Base-by-base conservation (phyloP, 1,284 basidiomycete species). In the Ganoderma lucidum region DNA sequence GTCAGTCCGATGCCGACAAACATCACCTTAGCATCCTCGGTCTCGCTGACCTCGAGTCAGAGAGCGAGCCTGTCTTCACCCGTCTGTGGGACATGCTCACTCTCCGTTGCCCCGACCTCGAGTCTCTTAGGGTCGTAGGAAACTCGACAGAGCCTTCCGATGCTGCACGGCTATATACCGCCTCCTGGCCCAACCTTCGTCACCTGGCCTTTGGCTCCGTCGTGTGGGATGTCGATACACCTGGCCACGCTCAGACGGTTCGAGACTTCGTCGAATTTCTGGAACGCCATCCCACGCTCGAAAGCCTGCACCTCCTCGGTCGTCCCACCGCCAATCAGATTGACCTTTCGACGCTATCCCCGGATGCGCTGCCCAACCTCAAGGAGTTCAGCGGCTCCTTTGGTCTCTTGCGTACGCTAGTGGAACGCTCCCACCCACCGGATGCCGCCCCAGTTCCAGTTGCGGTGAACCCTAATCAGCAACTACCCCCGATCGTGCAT, bases 31-130 rank as follows among this genome's bases (percentile, higher is more conserved):
- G 44, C 68, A 61, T 73, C 56, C 62, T 70, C 66, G 66, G 53
- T 37, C 60, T 66, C 55, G 64, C 63, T 72, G 65, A 72, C 62
- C 30, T 53, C 60, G 65, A 48, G 63, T 41, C 71, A 83, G 82
- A 81, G 73, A 82, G 81, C 64, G 77, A 81, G 71, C 78, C 82
- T 10, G 77, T 81, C 8, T 83, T 84, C 68, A 81, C 81, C 65
- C 82, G 82, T 56, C 80, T 93, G 58, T 91, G 89, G 88, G 84
- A 88, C 69, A 92, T 93, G 91, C 84, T 93, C 65, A 85, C 87
- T 66, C 79, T 81, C 30, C 84, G 84, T 41, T 90, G 88, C 74
- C 89, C 88, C 0, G 82, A 89, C 73, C 84, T 93, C 10, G 86
- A 91, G 77, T 87, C 89, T 63, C 82, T 93, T 4, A 78, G 81